Evolutionary conservation across 768 basidiomycete genomes (phyloP).

Genomic region (Lactarius tabidus): DNA sequence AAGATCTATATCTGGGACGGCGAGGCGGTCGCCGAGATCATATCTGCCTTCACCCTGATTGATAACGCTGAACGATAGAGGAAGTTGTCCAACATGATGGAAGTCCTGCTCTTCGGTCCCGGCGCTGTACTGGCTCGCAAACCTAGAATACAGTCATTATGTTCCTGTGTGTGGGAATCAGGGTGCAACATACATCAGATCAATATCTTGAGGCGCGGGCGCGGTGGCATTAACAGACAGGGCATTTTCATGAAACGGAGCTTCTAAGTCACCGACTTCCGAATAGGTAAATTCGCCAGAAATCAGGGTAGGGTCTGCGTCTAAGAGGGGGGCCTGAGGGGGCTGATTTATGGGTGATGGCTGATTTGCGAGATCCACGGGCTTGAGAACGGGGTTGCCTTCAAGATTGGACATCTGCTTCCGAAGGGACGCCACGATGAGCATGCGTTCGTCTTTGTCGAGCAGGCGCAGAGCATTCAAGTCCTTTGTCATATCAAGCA

Average conservation of each 20-base stretch:
- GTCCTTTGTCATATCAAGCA: slow-evolving; percentile 35
- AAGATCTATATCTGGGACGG: slow-evolving; percentile 7
- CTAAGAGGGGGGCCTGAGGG: not conserved
- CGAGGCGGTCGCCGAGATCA: slow-evolving; percentile 31
- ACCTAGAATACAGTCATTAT: slow-evolving; percentile 1
- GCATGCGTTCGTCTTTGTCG: slow-evolving; percentile 17
- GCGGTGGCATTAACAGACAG: not conserved
- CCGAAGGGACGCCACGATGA: slow-evolving; percentile 37
- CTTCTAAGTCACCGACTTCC: slow-evolving; percentile 8
- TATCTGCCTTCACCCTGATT: slow-evolving; percentile 45
- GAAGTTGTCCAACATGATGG: not conserved
- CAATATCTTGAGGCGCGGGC: not conserved
- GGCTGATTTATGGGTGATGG: not conserved
- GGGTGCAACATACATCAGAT: slow-evolving; percentile 9
- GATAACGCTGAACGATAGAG: not conserved
- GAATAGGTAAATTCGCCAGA: not conserved
- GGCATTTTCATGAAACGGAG: not conserved
- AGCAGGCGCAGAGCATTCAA: slow-evolving; percentile 26
- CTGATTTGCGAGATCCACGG: slow-evolving; percentile 1
- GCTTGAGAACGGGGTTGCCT: not conserved
- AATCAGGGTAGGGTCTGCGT: not conserved
- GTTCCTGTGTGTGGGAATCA: not conserved
- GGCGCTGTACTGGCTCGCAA: not conserved
- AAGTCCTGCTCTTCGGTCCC: slow-evolving; percentile 10
- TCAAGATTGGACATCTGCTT: slow-evolving; percentile 4